phyloP scores from a whole-genome alignment of 345 rosid genomes.

The Trapa bicornis region DNA sequence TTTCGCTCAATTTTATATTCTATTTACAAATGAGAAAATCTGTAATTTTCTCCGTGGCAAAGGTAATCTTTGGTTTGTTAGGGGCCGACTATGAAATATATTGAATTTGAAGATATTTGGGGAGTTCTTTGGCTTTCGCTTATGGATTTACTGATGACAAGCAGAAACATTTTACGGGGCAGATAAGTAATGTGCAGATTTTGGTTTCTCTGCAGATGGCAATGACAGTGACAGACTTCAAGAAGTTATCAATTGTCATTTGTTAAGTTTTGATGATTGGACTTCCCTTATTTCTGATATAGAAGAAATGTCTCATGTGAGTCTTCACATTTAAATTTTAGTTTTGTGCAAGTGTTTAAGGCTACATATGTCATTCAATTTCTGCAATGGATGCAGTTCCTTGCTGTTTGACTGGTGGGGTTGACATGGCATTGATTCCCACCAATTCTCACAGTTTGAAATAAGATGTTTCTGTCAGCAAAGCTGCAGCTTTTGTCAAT shows the following conservation, averaged over 20 bases:
- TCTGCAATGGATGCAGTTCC: background rate
- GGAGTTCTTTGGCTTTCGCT: background rate
- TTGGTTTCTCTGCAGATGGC: slow-evolving; percentile 1
- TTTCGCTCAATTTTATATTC: background rate
- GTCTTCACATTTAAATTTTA: background rate
- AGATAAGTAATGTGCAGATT: background rate
- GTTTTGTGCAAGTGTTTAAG: background rate
- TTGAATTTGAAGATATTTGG: background rate
- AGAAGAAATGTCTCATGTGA: slow-evolving; percentile 19
- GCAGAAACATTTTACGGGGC: background rate
- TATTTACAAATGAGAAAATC: background rate
- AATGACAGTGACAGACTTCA: slow-evolving; percentile 14
- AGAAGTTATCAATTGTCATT: slow-evolving; percentile 12
- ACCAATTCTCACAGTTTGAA: background rate
- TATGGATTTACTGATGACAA: background rate
- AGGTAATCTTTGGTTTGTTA: background rate
- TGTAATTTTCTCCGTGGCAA: background rate
- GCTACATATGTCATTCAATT: background rate
- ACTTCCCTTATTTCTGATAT: slow-evolving; percentile 20
- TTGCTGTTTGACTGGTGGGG: background rate
- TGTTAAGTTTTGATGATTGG: slow-evolving; percentile 31
- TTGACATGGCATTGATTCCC: background rate
- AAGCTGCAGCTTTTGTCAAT: background rate
- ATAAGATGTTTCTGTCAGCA: background rate
- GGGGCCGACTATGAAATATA: background rate